Percentiles rank a stretch among this genome's conserved stretches.
Conservation (phyloP, 441 rosid genomes). For the Sinapis alba region DNA sequence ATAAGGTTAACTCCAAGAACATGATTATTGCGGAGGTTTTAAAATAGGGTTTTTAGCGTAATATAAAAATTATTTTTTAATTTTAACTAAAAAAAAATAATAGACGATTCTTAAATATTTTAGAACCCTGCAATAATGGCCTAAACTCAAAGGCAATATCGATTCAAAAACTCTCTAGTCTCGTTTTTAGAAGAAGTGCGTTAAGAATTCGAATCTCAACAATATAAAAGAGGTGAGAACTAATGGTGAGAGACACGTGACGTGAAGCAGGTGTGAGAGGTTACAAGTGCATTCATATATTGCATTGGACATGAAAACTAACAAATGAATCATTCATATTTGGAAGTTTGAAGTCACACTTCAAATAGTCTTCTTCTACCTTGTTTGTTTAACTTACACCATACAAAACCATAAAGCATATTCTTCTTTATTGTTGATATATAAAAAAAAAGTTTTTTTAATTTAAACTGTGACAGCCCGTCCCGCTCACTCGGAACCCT, state of each 20-base stretch:
- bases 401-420: slow-evolving; percentile 4
- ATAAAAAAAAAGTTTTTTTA: no score
- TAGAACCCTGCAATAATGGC: no score
- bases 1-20: not conserved
- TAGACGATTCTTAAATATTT: no score
- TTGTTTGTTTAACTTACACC: not conserved
- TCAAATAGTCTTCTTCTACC: not conserved
- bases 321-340: not conserved
- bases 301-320: not conserved
- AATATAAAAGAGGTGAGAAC: slow-evolving; percentile 13
- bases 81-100: no score
- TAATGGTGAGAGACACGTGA: slow-evolving; percentile 17
- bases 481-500: no score
- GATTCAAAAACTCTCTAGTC: not conserved
- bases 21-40: no score
- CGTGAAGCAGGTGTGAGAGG: slow-evolving; percentile 3
- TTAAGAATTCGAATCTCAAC: slow-evolving; percentile 8
- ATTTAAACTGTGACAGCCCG: no score
- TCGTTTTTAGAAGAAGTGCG: slow-evolving; percentile 12
- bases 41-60: no score
- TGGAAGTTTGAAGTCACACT: not conserved
- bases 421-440: not conserved
- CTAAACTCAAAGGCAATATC: not conserved
- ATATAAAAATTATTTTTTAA: no score
- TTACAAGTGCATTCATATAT: slow-evolving; percentile 8